Percentiles rank a stretch among this genome's conserved stretches.
These are phyloP conservation scores for Graphiopsis chlorocephala DNA, from an alignment of 2,329 filamentous ascomycete species.

Conservation along the genomic window DNA sequence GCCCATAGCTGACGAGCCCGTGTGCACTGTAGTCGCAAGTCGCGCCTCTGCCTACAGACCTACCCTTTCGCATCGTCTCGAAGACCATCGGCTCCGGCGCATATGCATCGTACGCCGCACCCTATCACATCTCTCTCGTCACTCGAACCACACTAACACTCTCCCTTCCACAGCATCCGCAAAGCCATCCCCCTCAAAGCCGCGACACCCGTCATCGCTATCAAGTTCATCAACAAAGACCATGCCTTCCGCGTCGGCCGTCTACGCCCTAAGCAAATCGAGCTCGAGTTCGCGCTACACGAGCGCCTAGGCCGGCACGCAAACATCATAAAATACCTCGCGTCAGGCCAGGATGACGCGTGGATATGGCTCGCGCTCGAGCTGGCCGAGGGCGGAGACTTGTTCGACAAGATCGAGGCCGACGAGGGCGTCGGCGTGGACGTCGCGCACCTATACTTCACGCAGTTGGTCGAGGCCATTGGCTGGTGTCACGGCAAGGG, in stretches of 20 bases:
- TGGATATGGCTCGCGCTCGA: slow-evolving; percentile 99
- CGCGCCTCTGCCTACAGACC: slow-evolving; percentile 76
- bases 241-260: slow-evolving; percentile 88
- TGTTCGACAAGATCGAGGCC: slow-evolving; percentile 99
- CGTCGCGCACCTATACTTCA: slow-evolving; percentile 94
- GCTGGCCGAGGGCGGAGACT: slow-evolving; percentile 86
- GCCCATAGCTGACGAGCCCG: slow-evolving; percentile 16
- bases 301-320: slow-evolving; percentile 76
- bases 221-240: slow-evolving; percentile 98
- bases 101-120: slow-evolving; percentile 70
- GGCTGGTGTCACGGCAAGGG: slow-evolving; percentile 96
- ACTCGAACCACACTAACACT: background rate
- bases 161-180: slow-evolving; percentile 65
- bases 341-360: slow-evolving; percentile 74
- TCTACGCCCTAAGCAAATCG: slow-evolving; percentile 82
- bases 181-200: slow-evolving; percentile 77
- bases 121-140: slow-evolving; percentile 37
- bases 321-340: slow-evolving; percentile 92
- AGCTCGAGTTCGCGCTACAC: slow-evolving; percentile 89
- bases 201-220: slow-evolving; percentile 78
- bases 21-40: slow-evolving; percentile 67
- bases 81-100: slow-evolving; percentile 95
- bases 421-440: slow-evolving; percentile 93
- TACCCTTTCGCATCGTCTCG: slow-evolving; percentile 92
- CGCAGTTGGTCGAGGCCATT: slow-evolving; percentile 84